Base-by-base conservation (phyloP, 345 rosid genomes). In the Melastoma malabathricum region DNA sequence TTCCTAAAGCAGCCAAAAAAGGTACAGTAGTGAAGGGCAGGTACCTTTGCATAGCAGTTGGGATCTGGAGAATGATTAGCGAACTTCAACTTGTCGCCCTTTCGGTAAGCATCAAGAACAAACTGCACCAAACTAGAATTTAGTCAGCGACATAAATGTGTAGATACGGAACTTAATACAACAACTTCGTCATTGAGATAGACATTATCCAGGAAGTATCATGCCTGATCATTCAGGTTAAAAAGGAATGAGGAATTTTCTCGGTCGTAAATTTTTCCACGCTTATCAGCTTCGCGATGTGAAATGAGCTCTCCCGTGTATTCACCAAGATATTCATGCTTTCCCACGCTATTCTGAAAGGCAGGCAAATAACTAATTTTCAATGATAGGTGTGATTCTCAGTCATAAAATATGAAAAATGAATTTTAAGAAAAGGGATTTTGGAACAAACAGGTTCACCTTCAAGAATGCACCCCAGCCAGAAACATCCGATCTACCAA, bases 381-480 rank as follows among this genome's bases (percentile, higher is more conserved):
- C 12, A 6, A 34, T 34, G 12, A 34, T 34, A 7, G 38, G 41
- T 12, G 2, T 6, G 10, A 34, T 34, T 34, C 41, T 7, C 38
- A 9, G 12, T 34, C 12, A 9, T 7, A 34, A 34, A 7, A 34
- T 34, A 9, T 34, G 41, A 34, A 34, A 22, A 22, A 22, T 22
- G 25, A 22, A 22, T 22, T 22, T 22, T 22, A 22, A 22, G 25
- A 22, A 22, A n/a, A 13, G 51, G 44, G 22, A 50, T 6, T 44
- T 13, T 29, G 23, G 23, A 18, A 64, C 59, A 17, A 5, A 43
- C 12, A 54, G 12, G 18, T 39, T 46, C 75, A 93, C 99, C 95
- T 93, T 93, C 70, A 93, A 70, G 75, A 93, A 93, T 60, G 99
- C 99, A 70, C 99, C 99, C 99, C 99, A 93, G 18, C 99, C 99